Percentiles rank a stretch among this genome's conserved stretches.
These are phyloP conservation scores for Hemileia vastatrix DNA, from an alignment of 1,284 basidiomycete genomes.

Conservation along the genomic window DNA sequence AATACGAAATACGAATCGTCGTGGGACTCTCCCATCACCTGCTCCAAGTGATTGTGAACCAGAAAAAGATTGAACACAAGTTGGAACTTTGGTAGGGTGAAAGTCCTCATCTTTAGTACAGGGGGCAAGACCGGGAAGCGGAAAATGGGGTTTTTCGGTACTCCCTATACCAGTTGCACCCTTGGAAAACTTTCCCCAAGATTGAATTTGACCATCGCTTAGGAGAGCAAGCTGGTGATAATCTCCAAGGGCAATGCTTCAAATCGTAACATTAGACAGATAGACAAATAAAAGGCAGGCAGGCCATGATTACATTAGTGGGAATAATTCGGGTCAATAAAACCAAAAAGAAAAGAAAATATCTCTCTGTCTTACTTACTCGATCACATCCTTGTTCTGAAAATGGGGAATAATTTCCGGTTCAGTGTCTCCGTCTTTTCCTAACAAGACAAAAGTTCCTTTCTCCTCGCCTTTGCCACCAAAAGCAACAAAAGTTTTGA, in stretches of 20 bases:
- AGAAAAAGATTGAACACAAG: conserved; percentile 12
- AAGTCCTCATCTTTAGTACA: too few species aligned
- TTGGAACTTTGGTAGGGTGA: not conserved
- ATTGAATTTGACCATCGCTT: conserved; percentile 15
- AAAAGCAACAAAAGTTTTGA: conserved; percentile 11
- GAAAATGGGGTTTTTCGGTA: conserved; percentile 3
- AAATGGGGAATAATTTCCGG: conserved; percentile 14
- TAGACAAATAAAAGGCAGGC: too few species aligned
- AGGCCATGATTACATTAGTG: too few species aligned
- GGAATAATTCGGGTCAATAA: not conserved
- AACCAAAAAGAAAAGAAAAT: not conserved
- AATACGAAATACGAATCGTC: conserved; percentile 11
- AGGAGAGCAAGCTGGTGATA: conserved; percentile 16
- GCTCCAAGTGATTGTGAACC: not conserved
- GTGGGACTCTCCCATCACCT: not conserved
- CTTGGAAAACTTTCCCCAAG: conserved; percentile 16
- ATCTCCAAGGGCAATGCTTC: conserved; percentile 15
- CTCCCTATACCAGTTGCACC: conserved; percentile 12
- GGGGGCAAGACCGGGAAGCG: not conserved
- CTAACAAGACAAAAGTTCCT: conserved; percentile 18
- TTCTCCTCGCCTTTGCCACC: not conserved
- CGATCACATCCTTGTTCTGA: conserved; percentile 16
- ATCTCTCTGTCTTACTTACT: conserved; percentile 2
- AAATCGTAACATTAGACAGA: not conserved
- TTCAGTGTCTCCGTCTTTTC: not conserved